Evolutionary conservation across 2,329 filamentous ascomycete genomes (phyloP).

Genomic region (Penicillium vulpinum): DNA sequence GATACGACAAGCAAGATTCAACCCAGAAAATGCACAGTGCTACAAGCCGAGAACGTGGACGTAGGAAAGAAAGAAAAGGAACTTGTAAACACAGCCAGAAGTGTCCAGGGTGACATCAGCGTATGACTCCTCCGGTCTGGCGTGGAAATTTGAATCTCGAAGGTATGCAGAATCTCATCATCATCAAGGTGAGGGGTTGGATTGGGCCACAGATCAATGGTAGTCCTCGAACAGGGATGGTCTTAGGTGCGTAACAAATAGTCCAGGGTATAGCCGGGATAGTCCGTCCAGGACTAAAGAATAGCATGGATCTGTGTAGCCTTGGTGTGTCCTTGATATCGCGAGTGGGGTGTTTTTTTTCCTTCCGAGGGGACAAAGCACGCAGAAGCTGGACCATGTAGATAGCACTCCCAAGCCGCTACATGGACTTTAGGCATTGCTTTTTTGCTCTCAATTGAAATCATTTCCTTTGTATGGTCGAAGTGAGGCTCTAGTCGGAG

Average conservation of each 20-base stretch:
- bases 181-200: background rate
- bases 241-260: slow-evolving; percentile 19
- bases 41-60: slow-evolving; percentile 24
- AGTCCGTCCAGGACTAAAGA: slow-evolving; percentile 21
- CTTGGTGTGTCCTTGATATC: slow-evolving; percentile 9
- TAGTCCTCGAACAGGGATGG: slow-evolving; percentile 24
- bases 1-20: slow-evolving; percentile 10
- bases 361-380: slow-evolving; percentile 22
- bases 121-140: slow-evolving; percentile 3
- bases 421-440: slow-evolving; percentile 11
- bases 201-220: slow-evolving; percentile 11
- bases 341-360: slow-evolving; percentile 17
- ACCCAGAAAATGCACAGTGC: slow-evolving; percentile 14
- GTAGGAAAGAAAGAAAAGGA: slow-evolving; percentile 6
- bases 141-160: slow-evolving; percentile 15
- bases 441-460: slow-evolving; percentile 3
- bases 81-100: slow-evolving; percentile 20
- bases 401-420: slow-evolving; percentile 10
- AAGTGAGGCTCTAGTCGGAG: background rate
- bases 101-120: slow-evolving; percentile 20
- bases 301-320: slow-evolving; percentile 24
- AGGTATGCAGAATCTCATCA: slow-evolving; percentile 10
- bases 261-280: slow-evolving; percentile 22
- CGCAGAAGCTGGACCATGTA: slow-evolving; percentile 8
- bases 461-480: background rate